Conservation (phyloP, 2,329 filamentous ascomycete species). For the Tolypocladium tropicale region DNA sequence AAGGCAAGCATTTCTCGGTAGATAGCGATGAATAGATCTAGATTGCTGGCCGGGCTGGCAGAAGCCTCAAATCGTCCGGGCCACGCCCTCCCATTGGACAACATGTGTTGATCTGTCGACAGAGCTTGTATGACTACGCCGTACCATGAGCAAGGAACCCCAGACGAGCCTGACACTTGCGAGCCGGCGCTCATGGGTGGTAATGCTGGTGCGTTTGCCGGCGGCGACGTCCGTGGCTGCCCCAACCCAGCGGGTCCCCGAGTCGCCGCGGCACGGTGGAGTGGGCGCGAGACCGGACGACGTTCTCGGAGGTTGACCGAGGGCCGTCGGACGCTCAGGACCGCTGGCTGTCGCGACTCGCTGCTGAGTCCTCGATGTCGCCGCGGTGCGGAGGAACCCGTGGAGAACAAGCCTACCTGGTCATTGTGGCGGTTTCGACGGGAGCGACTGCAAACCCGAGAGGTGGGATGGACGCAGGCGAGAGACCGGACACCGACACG, state of each 20-base stretch:
- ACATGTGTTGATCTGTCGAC: background rate
- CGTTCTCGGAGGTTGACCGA: background rate
- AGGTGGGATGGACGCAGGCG: background rate
- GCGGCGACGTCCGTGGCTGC: background rate
- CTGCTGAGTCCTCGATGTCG: background rate
- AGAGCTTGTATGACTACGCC: background rate
- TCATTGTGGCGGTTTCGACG: background rate
- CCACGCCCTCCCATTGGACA: background rate
- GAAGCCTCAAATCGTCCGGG: too few species aligned
- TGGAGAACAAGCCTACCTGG: background rate
- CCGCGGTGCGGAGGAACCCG: background rate
- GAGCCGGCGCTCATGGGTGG: too few species aligned
- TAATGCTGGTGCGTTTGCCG: too few species aligned
- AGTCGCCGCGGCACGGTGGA: background rate
- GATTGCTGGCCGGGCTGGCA: too few species aligned
- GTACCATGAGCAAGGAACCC: background rate
- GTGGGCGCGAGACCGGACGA: background rate
- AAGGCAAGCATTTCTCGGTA: too few species aligned
- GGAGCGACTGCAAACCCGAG: background rate
- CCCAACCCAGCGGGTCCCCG: background rate
- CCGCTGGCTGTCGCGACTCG: background rate
- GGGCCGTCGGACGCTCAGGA: background rate
- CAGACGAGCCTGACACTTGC: background rate
- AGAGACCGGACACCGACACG: too few species aligned
- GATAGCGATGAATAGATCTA: too few species aligned